Conservation (phyloP, 2,329 filamentous ascomycete species). For the Diaporthe capsici region DNA sequence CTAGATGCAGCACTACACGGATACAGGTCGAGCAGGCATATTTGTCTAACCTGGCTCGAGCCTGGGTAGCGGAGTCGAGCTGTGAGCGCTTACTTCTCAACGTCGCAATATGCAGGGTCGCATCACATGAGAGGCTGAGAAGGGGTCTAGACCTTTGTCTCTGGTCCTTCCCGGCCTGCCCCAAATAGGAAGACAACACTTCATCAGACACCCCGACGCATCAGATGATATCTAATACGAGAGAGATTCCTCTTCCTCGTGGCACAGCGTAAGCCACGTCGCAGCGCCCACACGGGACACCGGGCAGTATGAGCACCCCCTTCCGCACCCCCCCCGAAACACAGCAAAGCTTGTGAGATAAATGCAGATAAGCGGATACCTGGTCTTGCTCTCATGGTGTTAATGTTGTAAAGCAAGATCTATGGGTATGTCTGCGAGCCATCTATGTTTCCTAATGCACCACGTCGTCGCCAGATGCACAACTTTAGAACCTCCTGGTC, state of each 20-base stretch:
- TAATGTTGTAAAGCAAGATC: too few species aligned
- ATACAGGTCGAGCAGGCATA: background rate
- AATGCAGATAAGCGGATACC: too few species aligned
- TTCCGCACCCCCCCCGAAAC: too few species aligned
- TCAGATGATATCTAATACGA: background rate
- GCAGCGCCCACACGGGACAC: background rate
- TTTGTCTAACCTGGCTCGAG: background rate
- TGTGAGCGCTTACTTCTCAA: background rate
- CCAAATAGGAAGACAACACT: background rate
- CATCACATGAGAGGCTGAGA: constrained; percentile 5
- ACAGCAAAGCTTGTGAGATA: too few species aligned
- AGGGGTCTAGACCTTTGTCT: background rate
- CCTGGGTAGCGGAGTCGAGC: background rate
- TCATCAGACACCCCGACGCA: background rate
- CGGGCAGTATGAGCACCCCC: too few species aligned
- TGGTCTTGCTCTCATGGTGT: too few species aligned
- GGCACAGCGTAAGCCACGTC: background rate
- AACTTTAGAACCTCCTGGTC: too few species aligned
- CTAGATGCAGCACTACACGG: background rate
- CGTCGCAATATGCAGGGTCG: background rate
- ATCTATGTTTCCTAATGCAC: too few species aligned
- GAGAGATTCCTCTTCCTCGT: background rate
- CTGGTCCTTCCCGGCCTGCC: background rate
- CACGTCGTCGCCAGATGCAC: too few species aligned
- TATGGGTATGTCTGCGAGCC: too few species aligned